Evolutionary conservation across 2,329 filamentous ascomycete genomes (phyloP), one percentile per base, ranked within the genome.

Genomic region (Rutstroemia sp.): DNA sequence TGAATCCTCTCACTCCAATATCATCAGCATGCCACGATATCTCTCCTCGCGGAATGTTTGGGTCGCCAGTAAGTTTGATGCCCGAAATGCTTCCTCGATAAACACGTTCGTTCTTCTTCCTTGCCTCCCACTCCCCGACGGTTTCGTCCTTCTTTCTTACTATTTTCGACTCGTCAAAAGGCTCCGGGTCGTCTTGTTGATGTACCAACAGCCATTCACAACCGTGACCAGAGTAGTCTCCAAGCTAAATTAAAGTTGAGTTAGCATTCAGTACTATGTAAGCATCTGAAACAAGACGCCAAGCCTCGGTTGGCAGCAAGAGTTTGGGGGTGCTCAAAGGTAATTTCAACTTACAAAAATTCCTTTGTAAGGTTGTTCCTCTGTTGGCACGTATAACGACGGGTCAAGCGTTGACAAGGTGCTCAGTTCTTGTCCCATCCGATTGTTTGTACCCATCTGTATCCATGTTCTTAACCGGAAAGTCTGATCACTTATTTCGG

Each of bases 51-150:
- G 92, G 92, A 14, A 97, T 84, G 63, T 96, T 95, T 0, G 87
- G 83, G 66, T 99, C 92, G 0, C 92, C 92, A 0, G 92, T 97
- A 37, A 99, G 74, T 69, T 97, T 97, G 67, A 96, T 84, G 0
- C 88, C 92, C 69, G 92, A 84, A 3, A 97, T 71, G 1, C 83
- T 77, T 4, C 90, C 89, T 12, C 75, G 76, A 62, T 88, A 83
- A 1, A 82, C 73, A 14, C 73, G 72, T 25, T 75, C 74, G 14
- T 77, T 72, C 1, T 69, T 66, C 49, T 75, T 75, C 17, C 79
- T 73, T 38, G 66, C 63, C 37, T 75, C 65, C 68, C 75, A 81
- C n/a, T 71, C 72, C 9, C 73, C 70, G 16, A 75, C 70, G 5
- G 72, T 72, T 63, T 85, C 79, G 12, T 44, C 49, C 12, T 63